Percentiles rank a stretch among this genome's conserved stretches.
Evolutionary conservation across 2,329 filamentous ascomycete species (phyloP).

Genomic region (Truncatella angustata): DNA sequence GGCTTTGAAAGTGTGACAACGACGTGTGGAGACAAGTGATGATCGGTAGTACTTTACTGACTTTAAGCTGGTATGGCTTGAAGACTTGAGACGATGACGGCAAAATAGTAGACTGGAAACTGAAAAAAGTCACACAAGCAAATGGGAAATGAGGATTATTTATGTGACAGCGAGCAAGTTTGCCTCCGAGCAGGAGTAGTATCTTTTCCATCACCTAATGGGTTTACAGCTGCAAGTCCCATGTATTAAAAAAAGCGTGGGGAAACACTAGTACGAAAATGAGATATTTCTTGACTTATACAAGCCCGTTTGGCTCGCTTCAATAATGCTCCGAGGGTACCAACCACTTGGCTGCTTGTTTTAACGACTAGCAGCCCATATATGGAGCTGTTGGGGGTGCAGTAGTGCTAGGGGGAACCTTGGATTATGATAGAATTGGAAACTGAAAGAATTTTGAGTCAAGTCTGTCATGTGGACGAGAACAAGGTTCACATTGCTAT

Average conservation of each 20-base stretch:
- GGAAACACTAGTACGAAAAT: slow-evolving; percentile 9
- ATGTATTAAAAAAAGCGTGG: slow-evolving; percentile 4
- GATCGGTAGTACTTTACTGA: no score
- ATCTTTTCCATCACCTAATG: slow-evolving; percentile 7
- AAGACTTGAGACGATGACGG: background rate
- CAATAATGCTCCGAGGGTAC: slow-evolving; percentile 37
- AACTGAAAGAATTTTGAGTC: background rate
- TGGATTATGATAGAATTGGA: background rate
- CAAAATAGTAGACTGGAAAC: slow-evolving; percentile 15
- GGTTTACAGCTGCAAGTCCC: background rate
- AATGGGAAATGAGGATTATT: slow-evolving; percentile 10
- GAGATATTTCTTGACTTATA: slow-evolving; percentile 9
- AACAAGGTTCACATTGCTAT: slow-evolving; percentile 1
- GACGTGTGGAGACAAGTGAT: slow-evolving; percentile 4
- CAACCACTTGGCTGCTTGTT: slow-evolving; percentile 18
- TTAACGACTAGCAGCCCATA: background rate
- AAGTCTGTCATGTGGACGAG: background rate
- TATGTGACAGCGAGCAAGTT: background rate
- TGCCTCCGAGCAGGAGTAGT: background rate
- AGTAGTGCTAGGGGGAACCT: background rate
- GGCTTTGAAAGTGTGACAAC: slow-evolving; percentile 6
- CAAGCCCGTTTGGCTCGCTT: slow-evolving; percentile 27
- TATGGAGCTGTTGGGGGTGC: slow-evolving; percentile 1
- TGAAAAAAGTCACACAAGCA: slow-evolving; percentile 11
- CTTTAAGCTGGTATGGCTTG: background rate